phyloP scores from a whole-genome alignment of 352 stramenopile genomes.

The Pythium phragmitis region DNA sequence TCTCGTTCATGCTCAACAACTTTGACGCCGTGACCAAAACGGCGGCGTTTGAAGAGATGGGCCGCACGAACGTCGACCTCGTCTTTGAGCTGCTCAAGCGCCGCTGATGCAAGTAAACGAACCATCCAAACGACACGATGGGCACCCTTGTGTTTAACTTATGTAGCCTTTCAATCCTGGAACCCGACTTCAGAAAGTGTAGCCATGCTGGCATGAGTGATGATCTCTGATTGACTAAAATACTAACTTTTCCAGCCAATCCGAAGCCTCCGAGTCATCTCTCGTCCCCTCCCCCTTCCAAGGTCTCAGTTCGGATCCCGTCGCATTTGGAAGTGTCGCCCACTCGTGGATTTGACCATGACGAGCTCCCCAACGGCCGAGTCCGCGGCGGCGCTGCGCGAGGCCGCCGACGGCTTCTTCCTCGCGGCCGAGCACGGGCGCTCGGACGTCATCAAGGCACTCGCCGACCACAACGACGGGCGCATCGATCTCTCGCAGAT shows the following conservation, averaged over 20 bases:
- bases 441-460: slow-evolving; percentile 83
- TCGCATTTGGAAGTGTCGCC: neutral
- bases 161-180: neutral
- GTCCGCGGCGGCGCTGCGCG: slow-evolving; percentile 41
- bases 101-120: slow-evolving; percentile 35
- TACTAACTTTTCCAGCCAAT: slow-evolving; percentile 5
- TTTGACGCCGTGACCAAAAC: slow-evolving; percentile 98
- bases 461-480: slow-evolving; percentile 63
- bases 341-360: neutral
- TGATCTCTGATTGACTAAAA: slow-evolving; percentile 5
- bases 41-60: slow-evolving; percentile 98
- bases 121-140: neutral
- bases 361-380: slow-evolving; percentile 1
- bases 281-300: neutral
- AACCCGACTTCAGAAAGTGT: neutral
- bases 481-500: slow-evolving; percentile 48
- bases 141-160: neutral
- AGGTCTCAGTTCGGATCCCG: slow-evolving; percentile 2
- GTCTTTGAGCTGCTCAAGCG: slow-evolving; percentile 96
- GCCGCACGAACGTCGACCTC: slow-evolving; percentile 96
- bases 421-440: slow-evolving; percentile 76
- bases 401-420: slow-evolving; percentile 82
- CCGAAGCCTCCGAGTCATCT: slow-evolving; percentile 2
- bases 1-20: slow-evolving; percentile 97
- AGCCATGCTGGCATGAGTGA: slow-evolving; percentile 2